Evolutionary conservation across 2,329 filamentous ascomycete genomes (phyloP).

Genomic region (Ambrosiella beaveri): DNA sequence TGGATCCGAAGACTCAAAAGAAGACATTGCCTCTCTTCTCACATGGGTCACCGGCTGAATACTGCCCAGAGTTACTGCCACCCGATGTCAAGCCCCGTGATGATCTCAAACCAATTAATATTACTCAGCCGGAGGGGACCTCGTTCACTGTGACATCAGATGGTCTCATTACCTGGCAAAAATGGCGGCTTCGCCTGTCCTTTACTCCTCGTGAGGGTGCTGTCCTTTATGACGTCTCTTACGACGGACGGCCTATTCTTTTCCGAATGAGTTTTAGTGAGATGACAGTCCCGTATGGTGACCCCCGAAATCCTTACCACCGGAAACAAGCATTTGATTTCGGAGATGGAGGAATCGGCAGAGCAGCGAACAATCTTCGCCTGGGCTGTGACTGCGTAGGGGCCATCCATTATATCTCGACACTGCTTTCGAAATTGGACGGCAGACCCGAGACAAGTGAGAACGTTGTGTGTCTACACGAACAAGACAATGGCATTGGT

Average conservation of each 20-base stretch:
- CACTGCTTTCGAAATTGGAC: slow-evolving; percentile 32
- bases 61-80: slow-evolving; percentile 33
- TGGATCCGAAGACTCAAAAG: slow-evolving; percentile 3
- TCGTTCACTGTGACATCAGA: slow-evolving; percentile 41
- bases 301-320: slow-evolving; percentile 47
- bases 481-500: slow-evolving; percentile 52
- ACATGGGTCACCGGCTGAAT: slow-evolving; percentile 25
- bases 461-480: slow-evolving; percentile 50
- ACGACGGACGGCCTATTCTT: slow-evolving; percentile 46
- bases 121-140: slow-evolving; percentile 51
- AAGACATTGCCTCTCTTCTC: slow-evolving; percentile 30
- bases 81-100: slow-evolving; percentile 23
- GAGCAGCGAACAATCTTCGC: slow-evolving; percentile 48
- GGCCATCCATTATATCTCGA: slow-evolving; percentile 46
- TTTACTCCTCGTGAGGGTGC: slow-evolving; percentile 56
- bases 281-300: slow-evolving; percentile 53
- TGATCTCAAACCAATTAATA: slow-evolving; percentile 51
- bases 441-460: slow-evolving; percentile 35
- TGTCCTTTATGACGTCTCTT: slow-evolving; percentile 52
- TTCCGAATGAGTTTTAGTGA: slow-evolving; percentile 52
- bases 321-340: slow-evolving; percentile 58
- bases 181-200: slow-evolving; percentile 51
- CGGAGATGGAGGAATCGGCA: slow-evolving; percentile 50
- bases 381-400: slow-evolving; percentile 57
- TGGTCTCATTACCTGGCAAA: slow-evolving; percentile 41